phyloP scores from a whole-genome alignment of 2,329 filamentous ascomycete species.

The Xylaria sp. region DNA sequence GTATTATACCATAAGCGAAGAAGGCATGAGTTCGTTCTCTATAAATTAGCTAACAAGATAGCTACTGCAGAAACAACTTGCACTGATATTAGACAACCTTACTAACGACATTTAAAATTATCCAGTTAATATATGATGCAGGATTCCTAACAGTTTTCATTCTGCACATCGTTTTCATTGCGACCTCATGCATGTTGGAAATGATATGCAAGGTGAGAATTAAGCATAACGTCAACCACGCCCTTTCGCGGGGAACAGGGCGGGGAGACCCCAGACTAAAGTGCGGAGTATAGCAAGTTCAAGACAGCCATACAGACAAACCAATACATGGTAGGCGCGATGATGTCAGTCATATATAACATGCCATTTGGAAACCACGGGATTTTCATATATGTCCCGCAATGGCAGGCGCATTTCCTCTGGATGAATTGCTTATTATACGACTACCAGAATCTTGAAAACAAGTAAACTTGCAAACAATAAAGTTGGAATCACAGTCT shows the following conservation, averaged over 20 bases:
- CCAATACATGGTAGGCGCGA: background rate
- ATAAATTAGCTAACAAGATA: too few relatives aligned
- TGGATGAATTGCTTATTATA: background rate
- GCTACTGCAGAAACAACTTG: too few relatives aligned
- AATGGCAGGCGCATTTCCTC: background rate
- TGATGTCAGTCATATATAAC: constrained; percentile 35
- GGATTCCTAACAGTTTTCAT: background rate
- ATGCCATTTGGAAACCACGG: background rate
- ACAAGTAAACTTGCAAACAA: background rate
- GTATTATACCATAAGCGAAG: too few relatives aligned
- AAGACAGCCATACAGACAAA: background rate
- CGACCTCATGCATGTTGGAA: too few relatives aligned
- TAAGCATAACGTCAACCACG: constrained; percentile 22
- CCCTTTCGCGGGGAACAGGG: constrained; percentile 32
- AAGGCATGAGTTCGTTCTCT: too few relatives aligned
- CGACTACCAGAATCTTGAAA: background rate
- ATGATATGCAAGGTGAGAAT: background rate
- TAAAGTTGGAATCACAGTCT: background rate
- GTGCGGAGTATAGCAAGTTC: constrained; percentile 16
- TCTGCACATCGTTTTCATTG: too few relatives aligned
- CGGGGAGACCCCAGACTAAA: background rate
- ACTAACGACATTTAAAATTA: too few relatives aligned
- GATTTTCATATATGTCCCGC: background rate
- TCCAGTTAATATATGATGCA: too few relatives aligned
- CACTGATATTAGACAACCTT: too few relatives aligned